Conservation (phyloP, 257 asterid genomes). For the Ophiorrhiza pumila region DNA sequence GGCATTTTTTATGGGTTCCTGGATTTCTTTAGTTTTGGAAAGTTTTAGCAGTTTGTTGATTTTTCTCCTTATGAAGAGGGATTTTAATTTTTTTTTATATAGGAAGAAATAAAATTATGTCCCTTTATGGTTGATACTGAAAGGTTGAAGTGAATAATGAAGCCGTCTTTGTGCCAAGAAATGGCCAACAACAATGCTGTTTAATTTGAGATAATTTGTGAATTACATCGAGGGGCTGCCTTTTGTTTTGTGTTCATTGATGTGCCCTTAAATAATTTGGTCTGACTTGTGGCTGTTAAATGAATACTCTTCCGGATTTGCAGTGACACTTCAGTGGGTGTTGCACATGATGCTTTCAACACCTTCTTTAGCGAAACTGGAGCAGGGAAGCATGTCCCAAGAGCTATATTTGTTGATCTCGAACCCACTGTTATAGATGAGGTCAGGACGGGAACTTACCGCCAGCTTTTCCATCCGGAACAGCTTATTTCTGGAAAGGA, state of each 20-base stretch:
- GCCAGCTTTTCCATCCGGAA: conserved; percentile 95
- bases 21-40: neutral
- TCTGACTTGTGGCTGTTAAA: conserved; percentile 13
- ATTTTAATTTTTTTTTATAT: too few relatives aligned
- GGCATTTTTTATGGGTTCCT: neutral
- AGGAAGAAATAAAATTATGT: too few relatives aligned
- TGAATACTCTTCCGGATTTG: conserved; percentile 21
- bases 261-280: neutral
- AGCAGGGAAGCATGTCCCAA: conserved; percentile 87
- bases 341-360: conserved; percentile 79
- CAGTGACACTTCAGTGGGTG: conserved; percentile 73
- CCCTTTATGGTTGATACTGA: neutral
- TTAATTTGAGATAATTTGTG: neutral
- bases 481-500: conserved; percentile 96
- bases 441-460: conserved; percentile 71
- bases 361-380: conserved; percentile 92
- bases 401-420: conserved; percentile 87
- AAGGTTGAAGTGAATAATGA: too few relatives aligned
- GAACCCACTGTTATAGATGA: conserved; percentile 93
- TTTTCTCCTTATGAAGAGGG: too few relatives aligned
- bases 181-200: neutral
- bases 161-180: neutral
- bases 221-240: neutral
- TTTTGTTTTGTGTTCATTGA: neutral
- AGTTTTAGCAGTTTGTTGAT: neutral